A percentile compares a stretch with the other conserved stretches of the same genome.
Conservation (phyloP, 495 filamentous ascomycete genomes). For the Durotheca rogersii region DNA sequence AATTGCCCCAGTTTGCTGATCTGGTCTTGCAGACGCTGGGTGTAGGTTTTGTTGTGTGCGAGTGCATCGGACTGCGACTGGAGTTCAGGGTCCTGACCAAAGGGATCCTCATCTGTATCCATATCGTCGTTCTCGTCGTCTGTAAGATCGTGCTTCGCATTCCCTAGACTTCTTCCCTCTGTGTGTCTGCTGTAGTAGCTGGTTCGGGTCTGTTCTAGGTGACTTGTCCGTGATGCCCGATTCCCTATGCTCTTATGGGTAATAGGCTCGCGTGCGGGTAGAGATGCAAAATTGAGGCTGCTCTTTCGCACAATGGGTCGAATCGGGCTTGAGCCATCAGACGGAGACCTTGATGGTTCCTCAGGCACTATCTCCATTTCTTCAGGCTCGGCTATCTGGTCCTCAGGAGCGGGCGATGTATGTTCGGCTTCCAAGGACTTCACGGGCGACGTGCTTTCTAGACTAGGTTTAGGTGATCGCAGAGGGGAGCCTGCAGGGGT, state of each 20-base stretch:
- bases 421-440: constrained; percentile 23
- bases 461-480: constrained; percentile 9
- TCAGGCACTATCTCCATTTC: constrained; percentile 44
- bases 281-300: constrained; percentile 86
- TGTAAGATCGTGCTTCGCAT: constrained; percentile 40
- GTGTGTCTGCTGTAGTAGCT: constrained; percentile 67
- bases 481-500: constrained; percentile 33
- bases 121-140: constrained; percentile 55
- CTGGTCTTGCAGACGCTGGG: constrained; percentile 85
- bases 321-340: constrained; percentile 52
- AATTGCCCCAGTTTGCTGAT: constrained; percentile 90
- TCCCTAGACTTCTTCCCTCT: constrained; percentile 60
- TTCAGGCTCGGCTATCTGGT: constrained; percentile 26
- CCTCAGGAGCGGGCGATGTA: constrained; percentile 8
- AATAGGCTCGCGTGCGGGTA: constrained; percentile 87
- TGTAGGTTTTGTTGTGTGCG: constrained; percentile 82
- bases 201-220: constrained; percentile 66
- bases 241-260: constrained; percentile 75
- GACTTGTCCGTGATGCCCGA: constrained; percentile 72
- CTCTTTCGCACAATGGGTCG: constrained; percentile 74
- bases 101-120: constrained; percentile 60
- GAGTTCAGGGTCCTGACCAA: constrained; percentile 33
- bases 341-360: constrained; percentile 52
- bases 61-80: constrained; percentile 36
- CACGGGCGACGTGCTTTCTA: constrained; percentile 28